phyloP scores from a whole-genome alignment of 1,284 basidiomycete species.

The Apiotrichum montevideense region DNA sequence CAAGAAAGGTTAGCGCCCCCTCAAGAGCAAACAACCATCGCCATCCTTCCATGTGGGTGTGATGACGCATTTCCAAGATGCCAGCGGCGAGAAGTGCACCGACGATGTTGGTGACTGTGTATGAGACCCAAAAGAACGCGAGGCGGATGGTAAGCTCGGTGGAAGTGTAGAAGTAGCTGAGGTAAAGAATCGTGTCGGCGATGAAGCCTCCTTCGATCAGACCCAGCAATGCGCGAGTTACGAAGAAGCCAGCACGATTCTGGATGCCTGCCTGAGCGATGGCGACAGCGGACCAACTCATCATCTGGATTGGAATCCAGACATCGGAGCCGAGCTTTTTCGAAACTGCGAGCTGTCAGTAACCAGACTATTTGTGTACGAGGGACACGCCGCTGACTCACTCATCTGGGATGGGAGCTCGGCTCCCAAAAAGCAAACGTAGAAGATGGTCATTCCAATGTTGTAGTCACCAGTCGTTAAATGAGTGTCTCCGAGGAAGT shows the following conservation, averaged over 20 bases:
- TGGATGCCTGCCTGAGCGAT: conserved; percentile 31
- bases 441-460: conserved; percentile 37
- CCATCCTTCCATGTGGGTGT: conserved; percentile 34
- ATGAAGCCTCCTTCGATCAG: conserved; percentile 46
- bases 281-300: conserved; percentile 39
- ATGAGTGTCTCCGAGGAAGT: conserved; percentile 41
- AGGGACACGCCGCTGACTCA: not conserved
- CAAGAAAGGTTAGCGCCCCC: conserved; percentile 35
- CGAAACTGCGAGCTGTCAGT: conserved; percentile 11
- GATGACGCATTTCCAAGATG: conserved; percentile 37
- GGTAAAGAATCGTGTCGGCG: conserved; percentile 41
- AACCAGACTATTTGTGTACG: too few relatives aligned
- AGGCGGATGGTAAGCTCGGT: conserved; percentile 35
- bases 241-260: conserved; percentile 31
- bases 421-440: conserved; percentile 33
- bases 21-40: conserved; percentile 38
- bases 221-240: conserved; percentile 35
- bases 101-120: conserved; percentile 27
- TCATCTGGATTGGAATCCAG: conserved; percentile 45
- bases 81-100: conserved; percentile 39
- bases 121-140: conserved; percentile 43
- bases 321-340: conserved; percentile 46
- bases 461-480: conserved; percentile 45
- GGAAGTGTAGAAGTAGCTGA: conserved; percentile 43
- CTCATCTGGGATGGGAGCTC: conserved; percentile 43